Percentiles rank a stretch among this genome's conserved stretches.
These are phyloP conservation scores for Venturia asperata DNA, from an alignment of 2,329 filamentous ascomycete genomes.

Conservation along the genomic window DNA sequence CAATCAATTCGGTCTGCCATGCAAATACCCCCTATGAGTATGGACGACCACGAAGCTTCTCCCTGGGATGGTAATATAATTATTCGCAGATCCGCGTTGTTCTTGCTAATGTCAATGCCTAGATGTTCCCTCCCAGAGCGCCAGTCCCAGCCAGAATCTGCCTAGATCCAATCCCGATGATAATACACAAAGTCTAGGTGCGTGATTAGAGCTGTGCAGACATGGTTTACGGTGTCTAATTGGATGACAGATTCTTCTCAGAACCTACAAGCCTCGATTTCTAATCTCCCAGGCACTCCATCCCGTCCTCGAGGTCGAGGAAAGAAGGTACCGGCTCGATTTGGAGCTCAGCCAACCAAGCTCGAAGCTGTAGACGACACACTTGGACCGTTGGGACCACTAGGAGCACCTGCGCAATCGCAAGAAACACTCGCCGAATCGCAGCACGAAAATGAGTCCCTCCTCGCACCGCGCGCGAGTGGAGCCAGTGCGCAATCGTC, in stretches of 20 bases:
- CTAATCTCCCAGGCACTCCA: neutral
- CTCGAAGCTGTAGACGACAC: conserved; percentile 72
- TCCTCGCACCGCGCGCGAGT: neutral
- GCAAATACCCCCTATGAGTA: conserved; percentile 21
- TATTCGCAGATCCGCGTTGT: neutral
- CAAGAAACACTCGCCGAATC: neutral
- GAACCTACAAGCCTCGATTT: neutral
- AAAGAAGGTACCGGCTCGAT: conserved; percentile 8
- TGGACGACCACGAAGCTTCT: conserved; percentile 38
- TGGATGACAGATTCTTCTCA: neutral
- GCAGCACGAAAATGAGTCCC: neutral
- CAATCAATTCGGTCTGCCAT: conserved; percentile 12
- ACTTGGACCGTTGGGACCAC: conserved; percentile 67
- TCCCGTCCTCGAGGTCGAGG: conserved; percentile 10
- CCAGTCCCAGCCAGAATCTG: conserved; percentile 25
- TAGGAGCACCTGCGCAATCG: conserved; percentile 45
- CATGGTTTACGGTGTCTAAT: neutral
- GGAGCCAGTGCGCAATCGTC: conserved; percentile 30
- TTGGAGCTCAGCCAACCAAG: conserved; percentile 60
- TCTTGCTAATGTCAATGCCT: neutral
- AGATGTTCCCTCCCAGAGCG: conserved; percentile 18
- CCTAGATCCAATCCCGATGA: conserved; percentile 33
- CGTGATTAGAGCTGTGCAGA: neutral
- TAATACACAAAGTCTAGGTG: conserved; percentile 25
- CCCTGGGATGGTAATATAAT: conserved; percentile 35